Base-by-base conservation (phyloP, 441 rosid genomes). In the Omphalea diandra region DNA sequence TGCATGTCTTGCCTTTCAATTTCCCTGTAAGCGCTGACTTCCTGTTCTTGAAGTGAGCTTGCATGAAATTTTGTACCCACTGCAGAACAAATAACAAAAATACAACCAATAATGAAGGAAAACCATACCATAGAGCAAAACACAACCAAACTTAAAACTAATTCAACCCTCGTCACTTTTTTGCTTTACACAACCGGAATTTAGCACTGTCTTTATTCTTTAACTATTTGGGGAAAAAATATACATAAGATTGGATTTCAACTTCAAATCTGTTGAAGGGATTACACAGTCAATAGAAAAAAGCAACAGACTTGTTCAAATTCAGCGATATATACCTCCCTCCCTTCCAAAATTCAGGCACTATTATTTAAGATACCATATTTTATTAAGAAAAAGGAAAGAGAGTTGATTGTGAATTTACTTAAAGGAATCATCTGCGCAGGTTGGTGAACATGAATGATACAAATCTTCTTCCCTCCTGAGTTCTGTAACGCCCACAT, bases 1-100 rank as follows among this genome's bases (percentile, higher is more conserved):
- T 81, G 81, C 82, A 86, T 87, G 33, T 82, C 79, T 71, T 73
- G 76, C 81, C 83, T 86, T 80, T 89, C 91, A 26, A 75, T 62
- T 70, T 83, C 90, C 82, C 93, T 63, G 80, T 83, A 86, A 38
- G 82, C 85, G 58, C 69, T 70, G 47, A 94, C 97, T 80, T 88
- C 88, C 60, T 85, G 80, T 61, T 85, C 91, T 73, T 79, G 49
- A 27, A 87, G 77, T 26, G 85, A 54, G 55, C 84, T 86, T 36
- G 82, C 91, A 0, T 80, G 91, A 76, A 94, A 81, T 65, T 89
- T 86, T 33, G 90, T 77, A 33, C 97, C 97, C 93, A 90, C 98
- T 94, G 82, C 71, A 72, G 68, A 76, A 31, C 69, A 60, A 57
- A 44, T 44, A 58, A 63, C 27, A 24, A 5, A 72, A 20, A 38